These are phyloP conservation scores for Odonthalia washingtoniensis DNA, from an alignment of 31 red algal genomes.

Conservation along the genomic window DNA sequence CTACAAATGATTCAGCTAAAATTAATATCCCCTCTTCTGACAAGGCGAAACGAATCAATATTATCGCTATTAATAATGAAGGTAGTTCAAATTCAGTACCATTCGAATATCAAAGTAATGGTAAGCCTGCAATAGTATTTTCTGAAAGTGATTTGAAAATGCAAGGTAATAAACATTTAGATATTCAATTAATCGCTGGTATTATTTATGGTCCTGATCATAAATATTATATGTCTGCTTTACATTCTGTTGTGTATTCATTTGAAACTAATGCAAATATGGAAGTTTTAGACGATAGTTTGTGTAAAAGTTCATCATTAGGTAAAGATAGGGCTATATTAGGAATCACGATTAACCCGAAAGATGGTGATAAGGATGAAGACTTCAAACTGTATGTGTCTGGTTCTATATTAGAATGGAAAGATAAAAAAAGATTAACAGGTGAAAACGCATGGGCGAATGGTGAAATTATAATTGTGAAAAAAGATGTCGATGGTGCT, in stretches of 20 bases:
- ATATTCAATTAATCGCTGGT: conserved; percentile 42
- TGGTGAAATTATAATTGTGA: conserved; percentile 55
- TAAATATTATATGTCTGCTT: conserved; percentile 68
- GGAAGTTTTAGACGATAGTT: conserved; percentile 31
- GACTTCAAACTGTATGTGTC: conserved; percentile 54
- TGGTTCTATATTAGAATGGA: conserved; percentile 65
- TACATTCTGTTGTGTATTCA: conserved; percentile 63
- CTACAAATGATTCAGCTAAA: conserved; percentile 25
- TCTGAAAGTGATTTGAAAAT: conserved; percentile 40
- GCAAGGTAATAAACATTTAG: conserved; percentile 31
- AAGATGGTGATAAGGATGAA: conserved; percentile 39
- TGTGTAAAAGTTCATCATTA: conserved; percentile 52
- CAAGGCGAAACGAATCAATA: not conserved
- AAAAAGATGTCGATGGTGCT: conserved; percentile 38
- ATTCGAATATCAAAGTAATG: conserved; percentile 49
- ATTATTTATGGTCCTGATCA: conserved; percentile 70
- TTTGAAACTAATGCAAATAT: conserved; percentile 38
- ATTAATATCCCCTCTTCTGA: conserved; percentile 48
- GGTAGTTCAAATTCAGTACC: conserved; percentile 56
- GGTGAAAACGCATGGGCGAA: conserved; percentile 67
- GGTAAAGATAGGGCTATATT: conserved; percentile 58
- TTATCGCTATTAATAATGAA: conserved; percentile 47
- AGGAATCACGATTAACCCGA: conserved; percentile 78
- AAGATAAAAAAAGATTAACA: conserved; percentile 47
- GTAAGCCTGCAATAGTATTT: conserved; percentile 58